Base-by-base conservation (phyloP, 2,329 filamentous ascomycete species). In the Rutstroemia sp. region DNA sequence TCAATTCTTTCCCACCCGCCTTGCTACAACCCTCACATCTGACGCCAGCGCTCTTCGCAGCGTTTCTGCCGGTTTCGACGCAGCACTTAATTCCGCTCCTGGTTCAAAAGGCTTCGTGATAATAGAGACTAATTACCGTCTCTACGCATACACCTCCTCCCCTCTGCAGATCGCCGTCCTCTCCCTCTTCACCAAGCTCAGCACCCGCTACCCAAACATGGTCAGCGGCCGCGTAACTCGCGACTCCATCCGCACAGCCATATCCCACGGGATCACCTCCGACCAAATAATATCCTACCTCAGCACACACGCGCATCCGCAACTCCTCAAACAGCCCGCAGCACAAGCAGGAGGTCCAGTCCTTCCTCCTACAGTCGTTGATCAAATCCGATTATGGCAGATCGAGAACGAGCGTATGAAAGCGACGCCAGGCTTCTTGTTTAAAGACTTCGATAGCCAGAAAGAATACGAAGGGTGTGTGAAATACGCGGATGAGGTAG, bases 371-470 rank as follows among this genome's bases (percentile, higher is more conserved):
- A 97, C 95, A 0, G 94, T 99, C 16, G 90, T 96, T 61, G 94
- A 99, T 72, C 94, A 99, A 76, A 96, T 99, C 66, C 82, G 92
- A 2, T 82, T 99, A 19, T 99, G 94, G 94, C 92, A 99, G 75
- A 85, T 97, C 52, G 94, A 99, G 72, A 91, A 92, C 62, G 94
- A 99, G 75, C 82, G 94, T 51, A 95, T 99, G 82, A 88, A 88
- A 70, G 84, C 88, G 1, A 90, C 85, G 5, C 76, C 80, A 0
- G 94, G 94, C 0, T 97, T 90, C 70, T 71, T 97, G 27, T 95
- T 99, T 76, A 87, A 87, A 67, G 92, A 97, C 61, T 96, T 97
- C 68, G 82, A 84, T 45, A 84, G 79, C 34, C 74, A 78, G 52
- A 79, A 79, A 56, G 88, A 92, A 69, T 94, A 90, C 68, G 76